Conservation (phyloP, 495 filamentous ascomycete species). For the Penicillium bialowiezense region DNA sequence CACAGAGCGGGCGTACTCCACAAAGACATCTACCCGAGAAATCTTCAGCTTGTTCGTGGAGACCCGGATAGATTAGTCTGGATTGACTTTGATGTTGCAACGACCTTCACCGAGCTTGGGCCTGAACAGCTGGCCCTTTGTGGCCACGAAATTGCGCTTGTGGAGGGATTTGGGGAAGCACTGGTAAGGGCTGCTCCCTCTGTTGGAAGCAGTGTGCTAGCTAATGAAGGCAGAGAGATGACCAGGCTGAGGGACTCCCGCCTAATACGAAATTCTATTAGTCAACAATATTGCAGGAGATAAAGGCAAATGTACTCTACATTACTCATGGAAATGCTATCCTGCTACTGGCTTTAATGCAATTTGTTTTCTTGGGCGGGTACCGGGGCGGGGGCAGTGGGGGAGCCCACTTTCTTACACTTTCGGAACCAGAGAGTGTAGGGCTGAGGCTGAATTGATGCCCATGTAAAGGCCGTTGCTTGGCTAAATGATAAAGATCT, state of each 20-base stretch:
- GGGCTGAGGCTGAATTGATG: no score
- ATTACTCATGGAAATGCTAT: no score
- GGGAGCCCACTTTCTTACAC: no score
- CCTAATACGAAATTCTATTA: conserved; percentile 25
- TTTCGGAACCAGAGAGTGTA: no score
- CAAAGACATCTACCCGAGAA: conserved; percentile 23
- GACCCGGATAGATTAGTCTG: conserved; percentile 14
- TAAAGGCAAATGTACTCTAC: no score
- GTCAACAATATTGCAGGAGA: no score
- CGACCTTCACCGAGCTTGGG: conserved; percentile 14
- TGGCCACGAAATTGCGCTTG: conserved; percentile 17
- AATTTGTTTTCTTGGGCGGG: no score
- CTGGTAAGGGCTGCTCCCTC: neutral
- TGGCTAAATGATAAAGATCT: no score
- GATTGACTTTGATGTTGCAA: conserved; percentile 30
- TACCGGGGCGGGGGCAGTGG: no score
- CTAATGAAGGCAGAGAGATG: conserved; percentile 15
- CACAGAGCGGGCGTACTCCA: conserved; percentile 10
- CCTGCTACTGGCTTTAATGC: no score
- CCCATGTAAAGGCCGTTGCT: no score
- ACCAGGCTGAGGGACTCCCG: conserved; percentile 23
- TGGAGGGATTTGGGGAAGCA: neutral
- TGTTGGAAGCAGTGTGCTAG: conserved; percentile 3
- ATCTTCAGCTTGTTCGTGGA: conserved; percentile 19
- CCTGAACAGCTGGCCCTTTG: conserved; percentile 9